Conservation (phyloP, 1,284 basidiomycete genomes). For the Somion occarium region DNA sequence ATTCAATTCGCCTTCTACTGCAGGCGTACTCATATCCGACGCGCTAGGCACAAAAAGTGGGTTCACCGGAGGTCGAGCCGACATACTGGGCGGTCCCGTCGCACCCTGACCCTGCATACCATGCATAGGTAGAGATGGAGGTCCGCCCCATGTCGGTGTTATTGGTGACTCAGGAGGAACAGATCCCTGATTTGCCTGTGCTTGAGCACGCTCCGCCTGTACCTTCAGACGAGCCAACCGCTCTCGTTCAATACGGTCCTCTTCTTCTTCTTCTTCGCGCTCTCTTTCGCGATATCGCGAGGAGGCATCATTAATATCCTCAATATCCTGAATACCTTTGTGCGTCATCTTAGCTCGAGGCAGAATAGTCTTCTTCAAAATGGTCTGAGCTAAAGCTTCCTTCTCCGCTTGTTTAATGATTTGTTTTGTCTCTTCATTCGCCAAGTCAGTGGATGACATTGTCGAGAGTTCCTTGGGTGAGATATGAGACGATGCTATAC, state of each 20-base stretch:
- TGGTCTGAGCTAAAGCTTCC: slow-evolving; percentile 78
- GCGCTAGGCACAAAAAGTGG: slow-evolving; percentile 38
- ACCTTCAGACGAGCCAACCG: slow-evolving; percentile 48
- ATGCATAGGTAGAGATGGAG: slow-evolving; percentile 49
- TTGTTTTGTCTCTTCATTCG: slow-evolving; percentile 77
- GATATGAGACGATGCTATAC: slow-evolving; percentile 64
- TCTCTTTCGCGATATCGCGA: slow-evolving; percentile 46
- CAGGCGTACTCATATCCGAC: slow-evolving; percentile 33
- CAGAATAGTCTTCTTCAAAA: slow-evolving; percentile 62
- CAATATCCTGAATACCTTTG: slow-evolving; percentile 85
- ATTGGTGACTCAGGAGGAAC: slow-evolving; percentile 62
- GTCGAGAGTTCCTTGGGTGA: slow-evolving; percentile 66
- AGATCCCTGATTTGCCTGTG: slow-evolving; percentile 31
- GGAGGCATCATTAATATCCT: slow-evolving; percentile 59
- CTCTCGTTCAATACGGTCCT: slow-evolving; percentile 61
- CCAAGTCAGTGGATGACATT: slow-evolving; percentile 83
- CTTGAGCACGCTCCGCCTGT: slow-evolving; percentile 29
- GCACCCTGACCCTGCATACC: slow-evolving; percentile 23
- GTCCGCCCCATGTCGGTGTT: slow-evolving; percentile 53
- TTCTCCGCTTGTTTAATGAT: slow-evolving; percentile 76
- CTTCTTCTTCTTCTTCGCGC: slow-evolving; percentile 48
- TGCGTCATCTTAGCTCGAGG: slow-evolving; percentile 86
- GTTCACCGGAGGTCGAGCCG: slow-evolving; percentile 30
- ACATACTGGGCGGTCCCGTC: slow-evolving; percentile 16
- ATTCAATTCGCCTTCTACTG: slow-evolving; percentile 59